Evolutionary conservation across 148 eudicot species (phyloP).

Genomic region (Rhododendron molle): DNA sequence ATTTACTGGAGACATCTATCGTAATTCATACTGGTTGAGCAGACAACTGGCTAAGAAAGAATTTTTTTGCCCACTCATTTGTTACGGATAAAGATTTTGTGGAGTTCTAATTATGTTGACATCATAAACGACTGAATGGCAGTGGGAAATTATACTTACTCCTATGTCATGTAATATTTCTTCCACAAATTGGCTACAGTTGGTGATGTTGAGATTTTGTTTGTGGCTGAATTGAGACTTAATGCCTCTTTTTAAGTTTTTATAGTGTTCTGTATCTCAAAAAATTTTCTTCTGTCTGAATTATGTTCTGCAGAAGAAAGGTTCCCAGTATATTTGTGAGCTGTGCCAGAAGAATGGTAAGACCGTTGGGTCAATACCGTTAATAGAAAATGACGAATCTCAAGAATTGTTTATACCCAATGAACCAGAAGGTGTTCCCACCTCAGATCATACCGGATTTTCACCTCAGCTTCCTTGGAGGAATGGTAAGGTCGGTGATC

Average conservation of each 20-base stretch:
- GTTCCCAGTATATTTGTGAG: slow-evolving; percentile 60
- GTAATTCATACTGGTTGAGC: neutral
- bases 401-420: slow-evolving; percentile 10
- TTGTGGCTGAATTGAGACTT: neutral
- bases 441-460: slow-evolving; percentile 14
- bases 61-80: neutral
- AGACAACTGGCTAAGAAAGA: neutral
- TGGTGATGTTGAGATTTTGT: neutral
- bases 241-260: neutral
- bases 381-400: slow-evolving; percentile 16
- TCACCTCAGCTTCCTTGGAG: slow-evolving; percentile 14
- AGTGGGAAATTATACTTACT: neutral
- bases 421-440: slow-evolving; percentile 22
- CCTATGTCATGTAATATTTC: neutral
- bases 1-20: neutral
- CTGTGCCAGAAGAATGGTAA: slow-evolving; percentile 71
- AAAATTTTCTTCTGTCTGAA: neutral
- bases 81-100: neutral
- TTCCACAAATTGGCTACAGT: neutral
- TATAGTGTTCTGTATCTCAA: neutral
- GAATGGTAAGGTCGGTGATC: slow-evolving; percentile 42
- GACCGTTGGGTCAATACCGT: slow-evolving; percentile 26
- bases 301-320: slow-evolving; percentile 43
- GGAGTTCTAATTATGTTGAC: neutral
- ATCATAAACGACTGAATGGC: no score